Base-by-base conservation (phyloP, 768 basidiomycete genomes). In the Auricularia heimuer region DNA sequence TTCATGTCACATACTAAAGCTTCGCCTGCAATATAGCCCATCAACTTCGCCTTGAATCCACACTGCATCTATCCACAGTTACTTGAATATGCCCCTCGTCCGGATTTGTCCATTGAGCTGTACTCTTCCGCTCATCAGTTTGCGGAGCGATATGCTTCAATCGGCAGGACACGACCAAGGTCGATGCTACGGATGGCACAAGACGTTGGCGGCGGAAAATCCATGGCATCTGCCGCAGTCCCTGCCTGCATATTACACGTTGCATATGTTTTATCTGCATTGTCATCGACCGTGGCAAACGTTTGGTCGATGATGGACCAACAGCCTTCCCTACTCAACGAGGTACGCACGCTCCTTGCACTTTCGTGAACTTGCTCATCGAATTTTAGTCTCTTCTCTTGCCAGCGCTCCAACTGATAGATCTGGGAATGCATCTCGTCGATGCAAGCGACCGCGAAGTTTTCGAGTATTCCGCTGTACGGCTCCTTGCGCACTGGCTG, bases 401-500 rank as follows among this genome's bases (percentile, higher is more conserved):
- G 47, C 72, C 77, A 24, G 73, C 77, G 4, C 64, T 71, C 34
- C 74, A 69, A n/a, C 70, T 83, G 35, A 72, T 85, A 33, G 62
- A 66, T 33, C 77, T 77, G 56, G 72, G 75, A 8, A 68, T 71
- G n/a, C 73, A 80, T 66, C 77, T 92, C 56, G 79, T 79, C 65
- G 73, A 74, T 47, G 76, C 79, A 37, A 71, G 79, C 16, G 69
- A 69, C 34, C 69, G 74, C 18, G 61, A 74, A 3, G 69, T 76
- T 3, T 79, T 89, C 65, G 85, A 93, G 73, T 88, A 88, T 70
- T 91, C 89, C 1, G 78, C 81, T 2, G 75, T 87, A 14, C 84
- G 84, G 65, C 83, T 86, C 8, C 73, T 89, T 36, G 80, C 82
- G 3, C 76, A 74, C 3, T 82, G 84, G 81, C 77, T 92, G 34